phyloP scores from a whole-genome alignment of 2,329 filamentous ascomycete species.

The Cyphellophora europaea region DNA sequence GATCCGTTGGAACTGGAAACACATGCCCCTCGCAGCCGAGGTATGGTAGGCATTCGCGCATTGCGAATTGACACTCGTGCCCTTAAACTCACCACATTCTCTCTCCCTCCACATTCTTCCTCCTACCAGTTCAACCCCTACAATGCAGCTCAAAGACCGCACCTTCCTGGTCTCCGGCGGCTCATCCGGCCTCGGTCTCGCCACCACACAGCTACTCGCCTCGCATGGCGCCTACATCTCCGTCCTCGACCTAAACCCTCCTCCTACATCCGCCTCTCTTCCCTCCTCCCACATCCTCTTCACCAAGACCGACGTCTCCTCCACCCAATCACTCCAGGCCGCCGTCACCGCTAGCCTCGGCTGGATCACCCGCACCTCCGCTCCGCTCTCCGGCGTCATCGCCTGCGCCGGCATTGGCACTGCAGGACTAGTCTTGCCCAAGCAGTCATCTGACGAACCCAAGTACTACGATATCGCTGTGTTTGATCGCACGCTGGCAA shows the following conservation, averaged over 20 bases:
- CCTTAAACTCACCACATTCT: too few species aligned
- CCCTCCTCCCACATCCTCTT: constrained; percentile 18
- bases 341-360: constrained; percentile 15
- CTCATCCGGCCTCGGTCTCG: constrained; percentile 18
- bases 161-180: constrained; percentile 16
- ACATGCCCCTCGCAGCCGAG: too few species aligned
- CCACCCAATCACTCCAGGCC: constrained; percentile 14
- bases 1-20: too few species aligned
- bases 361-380: constrained; percentile 14
- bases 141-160: constrained; percentile 18
- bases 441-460: constrained; percentile 6
- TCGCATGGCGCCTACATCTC: constrained; percentile 18
- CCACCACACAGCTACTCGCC: constrained; percentile 15
- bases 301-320: constrained; percentile 20
- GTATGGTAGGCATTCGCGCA: too few species aligned
- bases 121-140: too few species aligned
- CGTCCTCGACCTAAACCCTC: constrained; percentile 20
- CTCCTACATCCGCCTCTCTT: constrained; percentile 7
- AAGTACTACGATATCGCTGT: constrained; percentile 43
- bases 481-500: constrained; percentile 48
- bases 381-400: constrained; percentile 16
- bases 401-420: constrained; percentile 18
- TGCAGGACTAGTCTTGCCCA: constrained; percentile 14
- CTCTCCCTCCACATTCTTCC: too few species aligned
- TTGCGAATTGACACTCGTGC: too few species aligned